Evolutionary conservation across 2,329 filamentous ascomycete species (phyloP).

Genomic region (Pseudopyrenochaeta lycopersici): DNA sequence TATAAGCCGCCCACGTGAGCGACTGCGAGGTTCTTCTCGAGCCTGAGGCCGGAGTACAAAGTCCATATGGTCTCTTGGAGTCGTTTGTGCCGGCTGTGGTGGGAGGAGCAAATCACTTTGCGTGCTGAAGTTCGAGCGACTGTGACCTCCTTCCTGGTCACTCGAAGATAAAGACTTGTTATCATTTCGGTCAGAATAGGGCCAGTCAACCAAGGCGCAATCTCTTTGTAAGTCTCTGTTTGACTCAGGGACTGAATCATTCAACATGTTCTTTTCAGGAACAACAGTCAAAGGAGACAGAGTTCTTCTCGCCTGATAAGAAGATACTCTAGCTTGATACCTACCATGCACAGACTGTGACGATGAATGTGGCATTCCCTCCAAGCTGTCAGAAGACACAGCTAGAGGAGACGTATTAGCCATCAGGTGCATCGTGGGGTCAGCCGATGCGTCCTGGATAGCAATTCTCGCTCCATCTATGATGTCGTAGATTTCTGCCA

Average conservation of each 20-base stretch:
- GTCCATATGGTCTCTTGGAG: conserved; percentile 40
- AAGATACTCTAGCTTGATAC: not conserved
- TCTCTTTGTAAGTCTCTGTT: conserved; percentile 16
- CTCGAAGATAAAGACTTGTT: conserved; percentile 7
- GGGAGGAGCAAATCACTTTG: conserved; percentile 33
- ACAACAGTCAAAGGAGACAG: not conserved
- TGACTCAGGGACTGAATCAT: not conserved
- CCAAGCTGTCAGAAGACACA: conserved; percentile 8
- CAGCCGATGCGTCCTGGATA: conserved; percentile 40
- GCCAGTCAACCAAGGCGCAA: conserved; percentile 39
- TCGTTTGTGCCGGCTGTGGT: conserved; percentile 26
- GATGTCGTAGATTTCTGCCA: conserved; percentile 51
- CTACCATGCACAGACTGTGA: conserved; percentile 3
- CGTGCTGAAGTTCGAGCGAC: conserved; percentile 23
- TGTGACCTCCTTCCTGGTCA: conserved; percentile 1
- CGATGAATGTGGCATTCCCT: conserved; percentile 13
- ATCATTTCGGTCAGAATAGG: conserved; percentile 22
- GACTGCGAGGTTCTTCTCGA: conserved; percentile 36
- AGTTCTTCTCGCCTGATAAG: not conserved
- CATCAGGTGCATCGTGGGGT: conserved; percentile 32
- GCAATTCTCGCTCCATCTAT: conserved; percentile 51
- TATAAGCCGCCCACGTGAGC: conserved; percentile 20
- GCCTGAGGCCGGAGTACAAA: conserved; percentile 37
- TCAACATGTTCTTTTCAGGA: not conserved
- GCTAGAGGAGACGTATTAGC: conserved; percentile 28